These are phyloP conservation scores for Ettlia oleoabundans DNA, from an alignment of 139 green algal species.

Conservation along the genomic window DNA sequence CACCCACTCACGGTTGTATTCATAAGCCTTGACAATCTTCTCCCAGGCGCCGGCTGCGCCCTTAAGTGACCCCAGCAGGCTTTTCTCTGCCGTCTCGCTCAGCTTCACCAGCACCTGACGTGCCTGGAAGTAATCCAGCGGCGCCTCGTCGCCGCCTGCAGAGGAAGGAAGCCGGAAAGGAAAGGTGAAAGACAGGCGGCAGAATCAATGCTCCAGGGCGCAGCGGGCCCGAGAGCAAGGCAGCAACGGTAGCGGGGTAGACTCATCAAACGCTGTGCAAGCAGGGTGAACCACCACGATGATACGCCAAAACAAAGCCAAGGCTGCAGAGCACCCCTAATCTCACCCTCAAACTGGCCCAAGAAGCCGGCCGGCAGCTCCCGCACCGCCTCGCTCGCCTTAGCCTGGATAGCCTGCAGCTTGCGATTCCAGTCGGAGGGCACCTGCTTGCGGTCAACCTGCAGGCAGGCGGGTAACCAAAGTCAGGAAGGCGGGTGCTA, in stretches of 20 bases:
- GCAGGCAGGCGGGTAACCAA: neutral
- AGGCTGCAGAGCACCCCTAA: neutral
- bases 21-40: conserved; percentile 77
- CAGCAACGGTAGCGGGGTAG: no score
- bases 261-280: neutral
- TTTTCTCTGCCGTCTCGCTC: conserved; percentile 60
- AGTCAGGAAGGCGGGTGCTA: neutral
- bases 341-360: conserved; percentile 38
- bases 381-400: conserved; percentile 51
- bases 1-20: conserved; percentile 61
- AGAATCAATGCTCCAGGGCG: no score
- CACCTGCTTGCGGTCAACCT: conserved; percentile 77
- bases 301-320: neutral
- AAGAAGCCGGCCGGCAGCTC: conserved; percentile 56
- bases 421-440: conserved; percentile 76
- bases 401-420: conserved; percentile 70
- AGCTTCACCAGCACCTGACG: conserved; percentile 65
- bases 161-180: no score
- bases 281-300: no score
- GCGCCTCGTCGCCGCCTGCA: conserved; percentile 51
- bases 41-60: conserved; percentile 75
- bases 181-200: no score
- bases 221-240: no score
- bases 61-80: conserved; percentile 70
- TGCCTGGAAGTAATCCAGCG: conserved; percentile 38